phyloP scores from a whole-genome alignment of 2,329 filamentous ascomycete genomes.

The Aspergillus melleus region DNA sequence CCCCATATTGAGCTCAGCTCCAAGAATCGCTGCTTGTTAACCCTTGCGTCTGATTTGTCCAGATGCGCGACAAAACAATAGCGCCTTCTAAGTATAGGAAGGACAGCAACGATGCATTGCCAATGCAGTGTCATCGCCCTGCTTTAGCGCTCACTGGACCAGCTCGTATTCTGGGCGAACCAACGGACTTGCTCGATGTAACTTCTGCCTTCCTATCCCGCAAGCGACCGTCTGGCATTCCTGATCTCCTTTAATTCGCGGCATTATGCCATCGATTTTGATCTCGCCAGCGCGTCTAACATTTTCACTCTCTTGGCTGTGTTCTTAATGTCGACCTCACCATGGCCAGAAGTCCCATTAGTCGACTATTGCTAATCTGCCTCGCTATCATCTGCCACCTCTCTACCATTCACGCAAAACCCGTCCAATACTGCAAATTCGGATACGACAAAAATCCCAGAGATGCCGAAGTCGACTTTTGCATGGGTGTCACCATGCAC shows the following conservation, averaged over 20 bases:
- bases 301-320: neutral
- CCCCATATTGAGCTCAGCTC: too few species aligned
- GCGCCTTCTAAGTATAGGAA: too few species aligned
- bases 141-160: too few species aligned
- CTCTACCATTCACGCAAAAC: neutral
- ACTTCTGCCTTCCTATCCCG: neutral
- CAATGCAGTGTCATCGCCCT: too few species aligned
- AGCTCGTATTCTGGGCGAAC: neutral
- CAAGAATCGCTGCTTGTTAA: neutral
- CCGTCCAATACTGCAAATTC: conserved; percentile 12
- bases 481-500: conserved; percentile 9
- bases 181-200: neutral
- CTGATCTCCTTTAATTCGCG: neutral
- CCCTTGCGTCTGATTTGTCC: neutral
- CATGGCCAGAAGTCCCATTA: neutral
- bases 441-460: conserved; percentile 1
- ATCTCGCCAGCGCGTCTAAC: neutral
- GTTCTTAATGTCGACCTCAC: neutral
- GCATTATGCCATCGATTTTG: neutral
- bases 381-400: neutral
- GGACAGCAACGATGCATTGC: too few species aligned
- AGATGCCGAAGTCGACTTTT: conserved; percentile 7
- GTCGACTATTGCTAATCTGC: neutral
- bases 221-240: neutral
- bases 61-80: neutral